Evolutionary conservation across 73 alveolate species (phyloP), one percentile per base, ranked within the genome.

Genomic region (Paramecium tetraurelia): DNA sequence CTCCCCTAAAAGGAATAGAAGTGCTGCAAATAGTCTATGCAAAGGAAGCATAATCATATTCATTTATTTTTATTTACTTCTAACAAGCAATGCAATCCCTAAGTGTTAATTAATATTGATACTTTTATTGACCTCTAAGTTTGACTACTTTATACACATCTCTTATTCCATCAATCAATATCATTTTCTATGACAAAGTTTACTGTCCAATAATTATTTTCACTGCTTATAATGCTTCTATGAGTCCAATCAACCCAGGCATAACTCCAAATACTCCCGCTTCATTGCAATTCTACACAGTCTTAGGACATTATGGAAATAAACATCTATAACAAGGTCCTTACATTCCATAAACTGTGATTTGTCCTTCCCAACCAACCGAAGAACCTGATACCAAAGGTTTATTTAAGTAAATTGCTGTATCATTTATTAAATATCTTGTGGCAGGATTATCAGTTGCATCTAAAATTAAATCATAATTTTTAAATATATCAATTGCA

Each of bases 261-360:
- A 95, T 86, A 72, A 96, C 93, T 31, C 99, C 99, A 59, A 97
- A 93, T 9, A 97, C 99, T 9, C 99, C 99, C 35, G 98, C 99
- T 48, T 97, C 98, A 3, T 96, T 92, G 69, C 99, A 96, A 75
- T 95, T 96, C 53, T 92, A 93, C 12, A 96, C 97, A 75, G 95
- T 96, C 14, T 97, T 94, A 75, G 99, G 98, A 29, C 99, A 97
- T 58, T 86, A 77, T 5, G 99, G 99, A 69, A 89, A 95, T 89
- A 97, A 84, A 86, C 99, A 97, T 86, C 99, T 92, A 92, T 96
- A 97, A 92, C 99, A 97, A 27, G 99, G 99, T 8, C 97, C 97
- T 57, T 94, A 95, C 36, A 94, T 94, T 18, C 95, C 96, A 96
- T 95, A 96, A 59, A 97, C 97, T 38, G 99, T 96, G 29, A 96